Percentiles rank a stretch among this genome's conserved stretches.
Evolutionary conservation across 495 filamentous ascomycete species (phyloP).

Genomic region (Terfezia claveryi): DNA sequence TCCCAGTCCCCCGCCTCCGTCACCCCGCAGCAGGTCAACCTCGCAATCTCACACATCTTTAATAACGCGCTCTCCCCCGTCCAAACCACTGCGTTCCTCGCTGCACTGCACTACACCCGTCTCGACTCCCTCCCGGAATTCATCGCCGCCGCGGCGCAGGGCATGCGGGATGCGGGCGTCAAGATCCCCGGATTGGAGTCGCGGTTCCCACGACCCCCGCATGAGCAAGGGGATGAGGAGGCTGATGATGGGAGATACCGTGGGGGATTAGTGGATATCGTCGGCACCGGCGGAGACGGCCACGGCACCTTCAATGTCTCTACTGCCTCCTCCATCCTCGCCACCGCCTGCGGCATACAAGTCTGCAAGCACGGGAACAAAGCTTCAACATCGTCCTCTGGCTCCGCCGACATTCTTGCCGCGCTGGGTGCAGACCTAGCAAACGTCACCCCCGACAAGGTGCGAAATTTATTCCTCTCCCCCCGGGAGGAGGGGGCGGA

Average conservation of each 20-base stretch:
- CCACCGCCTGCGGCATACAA: conserved; percentile 78
- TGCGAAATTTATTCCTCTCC: conserved; percentile 34
- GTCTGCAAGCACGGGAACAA: conserved; percentile 94
- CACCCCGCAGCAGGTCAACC: conserved; percentile 58
- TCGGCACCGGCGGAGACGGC: conserved; percentile 88
- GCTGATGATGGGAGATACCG: conserved; percentile 24
- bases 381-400: conserved; percentile 86
- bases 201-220: neutral
- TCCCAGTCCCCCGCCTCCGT: conserved; percentile 44
- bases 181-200: conserved; percentile 2
- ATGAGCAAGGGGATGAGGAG: conserved; percentile 18
- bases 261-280: conserved; percentile 48
- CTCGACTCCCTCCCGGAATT: conserved; percentile 14
- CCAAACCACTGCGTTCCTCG: conserved; percentile 66
- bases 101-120: conserved; percentile 60
- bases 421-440: conserved; percentile 51
- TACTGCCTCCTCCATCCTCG: conserved; percentile 82
- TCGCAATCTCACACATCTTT: conserved; percentile 73
- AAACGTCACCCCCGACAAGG: conserved; percentile 44
- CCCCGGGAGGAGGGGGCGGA: neutral
- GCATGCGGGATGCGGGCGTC: conserved; percentile 30
- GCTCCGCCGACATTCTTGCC: conserved; percentile 70
- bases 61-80: conserved; percentile 60
- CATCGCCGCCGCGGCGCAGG: conserved; percentile 28
- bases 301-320: conserved; percentile 97